Evolutionary conservation across 768 basidiomycete genomes (phyloP).

Genomic region (Boletus subparvulus): DNA sequence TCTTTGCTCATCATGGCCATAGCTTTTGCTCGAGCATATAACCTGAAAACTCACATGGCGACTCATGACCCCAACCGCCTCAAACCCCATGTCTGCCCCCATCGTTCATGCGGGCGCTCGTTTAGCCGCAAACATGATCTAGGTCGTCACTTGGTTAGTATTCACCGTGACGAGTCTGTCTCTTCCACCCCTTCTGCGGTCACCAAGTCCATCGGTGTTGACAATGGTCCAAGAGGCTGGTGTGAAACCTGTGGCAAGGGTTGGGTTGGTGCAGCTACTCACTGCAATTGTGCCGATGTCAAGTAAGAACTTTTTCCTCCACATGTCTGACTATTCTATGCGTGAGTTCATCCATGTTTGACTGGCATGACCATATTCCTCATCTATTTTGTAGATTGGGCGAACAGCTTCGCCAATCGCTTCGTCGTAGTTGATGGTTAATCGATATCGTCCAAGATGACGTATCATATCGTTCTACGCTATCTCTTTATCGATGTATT

Average conservation of each 20-base stretch:
- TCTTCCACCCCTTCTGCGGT: conserved; percentile 38
- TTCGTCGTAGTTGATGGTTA: conserved; percentile 41
- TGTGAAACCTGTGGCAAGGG: conserved; percentile 76
- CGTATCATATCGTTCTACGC: conserved; percentile 37
- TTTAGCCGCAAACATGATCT: conserved; percentile 95
- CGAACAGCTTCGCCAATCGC: conserved; percentile 38
- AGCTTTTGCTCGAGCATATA: conserved; percentile 94
- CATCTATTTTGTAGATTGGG: conserved; percentile 28
- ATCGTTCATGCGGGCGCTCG: conserved; percentile 81
- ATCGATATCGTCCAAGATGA: conserved; percentile 37
- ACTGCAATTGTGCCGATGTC: conserved; percentile 64
- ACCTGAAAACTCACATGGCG: conserved; percentile 92
- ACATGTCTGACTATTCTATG: conserved; percentile 25
- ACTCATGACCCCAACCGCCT: conserved; percentile 91
- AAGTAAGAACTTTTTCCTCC: conserved; percentile 44
- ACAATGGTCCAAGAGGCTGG: conserved; percentile 61
- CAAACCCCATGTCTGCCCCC: conserved; percentile 88
- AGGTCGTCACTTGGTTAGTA: conserved; percentile 83
- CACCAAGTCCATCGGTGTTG: conserved; percentile 63
- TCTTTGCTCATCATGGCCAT: conserved; percentile 3
- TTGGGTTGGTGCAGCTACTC: conserved; percentile 50
- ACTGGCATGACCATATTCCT: conserved; percentile 8
- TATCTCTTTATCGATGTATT: conserved; percentile 51
- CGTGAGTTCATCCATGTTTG: conserved; percentile 17
- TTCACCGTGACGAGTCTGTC: conserved; percentile 72